Evolutionary conservation across 2,329 filamentous ascomycete species (phyloP), one percentile per base, ranked within the genome.

Genomic region (Pseudogymnoascus sp.): DNA sequence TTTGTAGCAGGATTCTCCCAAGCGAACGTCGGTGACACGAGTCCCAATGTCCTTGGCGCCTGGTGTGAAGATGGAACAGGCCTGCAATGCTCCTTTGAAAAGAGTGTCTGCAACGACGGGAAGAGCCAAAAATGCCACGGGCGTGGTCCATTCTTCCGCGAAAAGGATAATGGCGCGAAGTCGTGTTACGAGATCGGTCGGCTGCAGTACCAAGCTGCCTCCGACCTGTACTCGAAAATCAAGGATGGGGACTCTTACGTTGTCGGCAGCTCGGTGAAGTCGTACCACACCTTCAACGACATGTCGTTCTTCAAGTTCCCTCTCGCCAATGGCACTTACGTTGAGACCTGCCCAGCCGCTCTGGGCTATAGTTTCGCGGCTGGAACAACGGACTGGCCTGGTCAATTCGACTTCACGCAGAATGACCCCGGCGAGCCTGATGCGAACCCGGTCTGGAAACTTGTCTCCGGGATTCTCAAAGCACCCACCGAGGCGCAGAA

Each of bases 1-100:
- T 96, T 96, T 69, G 90, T 97, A 1, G 92, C 93, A 2, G 93
- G 91, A 4, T 97, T 97, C 74, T 95, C 91, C 0, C 93, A 97
- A 74, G 86, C 93, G 10, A 96, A 88, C 67, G 91, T 96, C 19
- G 93, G 91, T 21, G 93, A 97, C 71, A 96, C 92, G 0, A 90
- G 88, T 1, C 93, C 93, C 1, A 97, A 97, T 69, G 85, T 93
- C 0, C 81, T 91, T 5, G 93, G 93, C 1, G 91, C 93, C 1
- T 96, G 86, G 79, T 97, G 93, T 69, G 92, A 97, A 73, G 92
- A 95, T 72, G 90, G 89, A 3, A 86, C 89, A 6, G 88, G 87
- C 19, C 74, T 85, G 67, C 78, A 83, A 75, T 95, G 90, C 74
- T 87, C 82, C 67, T 86, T 90, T 68, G 83, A 91, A 68, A 93